phyloP scores from a whole-genome alignment of 163 green algal genomes.

The Chloromonas sp. region DNA sequence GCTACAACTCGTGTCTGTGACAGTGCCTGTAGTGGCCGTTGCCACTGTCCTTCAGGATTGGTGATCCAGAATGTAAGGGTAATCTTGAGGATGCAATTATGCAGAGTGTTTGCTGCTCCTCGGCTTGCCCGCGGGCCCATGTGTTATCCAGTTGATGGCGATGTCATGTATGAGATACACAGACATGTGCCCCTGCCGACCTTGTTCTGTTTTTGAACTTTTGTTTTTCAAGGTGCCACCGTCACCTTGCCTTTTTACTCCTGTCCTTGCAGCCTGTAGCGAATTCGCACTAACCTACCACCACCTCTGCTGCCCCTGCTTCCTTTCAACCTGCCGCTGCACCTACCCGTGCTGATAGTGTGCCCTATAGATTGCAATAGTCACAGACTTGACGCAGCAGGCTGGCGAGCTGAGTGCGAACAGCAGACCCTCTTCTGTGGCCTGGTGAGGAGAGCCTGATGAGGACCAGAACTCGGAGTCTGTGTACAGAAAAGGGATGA shows the following conservation, averaged over 20 bases:
- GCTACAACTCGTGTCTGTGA: no score
- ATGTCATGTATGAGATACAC: not conserved
- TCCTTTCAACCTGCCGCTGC: not conserved
- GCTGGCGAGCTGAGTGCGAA: constrained; percentile 6
- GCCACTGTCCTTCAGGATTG: not conserved
- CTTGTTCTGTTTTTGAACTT: not conserved
- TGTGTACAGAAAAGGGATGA: not conserved
- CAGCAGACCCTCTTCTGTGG: constrained; percentile 10
- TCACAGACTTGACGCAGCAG: constrained; percentile 8
- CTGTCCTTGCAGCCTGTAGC: not conserved
- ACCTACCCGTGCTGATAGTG: constrained; percentile 25
- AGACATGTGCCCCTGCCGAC: not conserved
- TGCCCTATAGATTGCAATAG: constrained; percentile 14
- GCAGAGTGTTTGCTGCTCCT: not conserved
- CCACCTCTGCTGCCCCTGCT: not conserved
- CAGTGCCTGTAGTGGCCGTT: no score
- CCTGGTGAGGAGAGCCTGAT: not conserved
- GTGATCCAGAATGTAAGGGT: not conserved
- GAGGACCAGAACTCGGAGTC: constrained; percentile 16
- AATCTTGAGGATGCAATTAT: not conserved
- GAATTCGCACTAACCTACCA: not conserved
- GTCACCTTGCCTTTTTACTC: not conserved
- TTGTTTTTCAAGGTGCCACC: not conserved
- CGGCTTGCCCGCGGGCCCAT: not conserved
- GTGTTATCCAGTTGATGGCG: not conserved